Conservation (phyloP, 1,284 basidiomycete species). For the Puccinia polysora region DNA sequence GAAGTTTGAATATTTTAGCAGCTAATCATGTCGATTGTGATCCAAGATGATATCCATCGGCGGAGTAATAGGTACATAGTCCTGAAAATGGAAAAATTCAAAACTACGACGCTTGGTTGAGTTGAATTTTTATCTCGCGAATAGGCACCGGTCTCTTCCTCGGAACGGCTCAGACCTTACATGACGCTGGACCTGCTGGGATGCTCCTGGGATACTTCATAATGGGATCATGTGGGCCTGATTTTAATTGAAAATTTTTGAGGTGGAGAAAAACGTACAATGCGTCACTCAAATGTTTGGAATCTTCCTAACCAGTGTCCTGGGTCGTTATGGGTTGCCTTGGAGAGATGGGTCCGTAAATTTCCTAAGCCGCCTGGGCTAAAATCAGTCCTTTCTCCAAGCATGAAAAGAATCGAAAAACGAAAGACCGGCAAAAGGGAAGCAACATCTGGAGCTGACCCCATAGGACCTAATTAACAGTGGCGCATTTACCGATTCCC, state of each 20-base stretch:
- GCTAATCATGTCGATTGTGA: neutral
- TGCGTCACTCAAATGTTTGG: too few species aligned
- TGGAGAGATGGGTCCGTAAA: conserved; percentile 33
- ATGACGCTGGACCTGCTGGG: conserved; percentile 32
- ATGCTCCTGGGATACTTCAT: conserved; percentile 26
- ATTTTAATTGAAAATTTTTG: neutral
- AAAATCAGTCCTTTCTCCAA: too few species aligned
- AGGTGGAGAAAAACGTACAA: neutral
- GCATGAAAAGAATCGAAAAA: neutral
- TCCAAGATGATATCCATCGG: conserved; percentile 42
- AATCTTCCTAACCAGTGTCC: conserved; percentile 18
- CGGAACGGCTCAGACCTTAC: conserved; percentile 26
- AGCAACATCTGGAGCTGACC: neutral
- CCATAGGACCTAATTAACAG: neutral
- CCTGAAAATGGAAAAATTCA: neutral
- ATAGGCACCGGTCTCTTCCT: conserved; percentile 38
- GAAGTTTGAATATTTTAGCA: too few species aligned
- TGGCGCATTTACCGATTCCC: conserved; percentile 35
- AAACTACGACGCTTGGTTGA: neutral
- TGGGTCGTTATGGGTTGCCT: conserved; percentile 39
- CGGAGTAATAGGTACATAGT: conserved; percentile 27
- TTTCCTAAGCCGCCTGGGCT: too few species aligned
- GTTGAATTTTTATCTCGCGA: neutral
- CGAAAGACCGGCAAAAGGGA: neutral
- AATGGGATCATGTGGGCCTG: conserved; percentile 22